Percentiles rank a stretch among this genome's conserved stretches.
Evolutionary conservation across 495 filamentous ascomycete genomes (phyloP).

Genomic region (Aspergillus taichungensis): DNA sequence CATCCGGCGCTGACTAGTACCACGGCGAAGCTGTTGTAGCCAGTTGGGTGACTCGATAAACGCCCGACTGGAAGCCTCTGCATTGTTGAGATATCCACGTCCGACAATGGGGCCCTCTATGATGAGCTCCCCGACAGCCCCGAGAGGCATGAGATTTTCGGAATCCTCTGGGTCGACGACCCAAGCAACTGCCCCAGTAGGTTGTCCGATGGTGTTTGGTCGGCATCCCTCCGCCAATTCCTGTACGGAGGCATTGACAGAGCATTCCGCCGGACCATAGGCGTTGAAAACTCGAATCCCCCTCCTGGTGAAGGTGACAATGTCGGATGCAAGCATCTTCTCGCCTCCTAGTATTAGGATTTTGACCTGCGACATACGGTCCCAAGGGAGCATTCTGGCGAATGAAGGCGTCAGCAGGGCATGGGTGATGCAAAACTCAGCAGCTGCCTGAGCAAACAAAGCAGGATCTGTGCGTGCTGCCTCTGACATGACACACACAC

Average conservation of each 20-base stretch:
- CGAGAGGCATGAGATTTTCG: too few relatives aligned
- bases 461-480: neutral
- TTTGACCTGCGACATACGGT: neutral
- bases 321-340: neutral
- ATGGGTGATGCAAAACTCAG: conserved; percentile 14
- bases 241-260: neutral
- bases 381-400: conserved; percentile 15
- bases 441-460: conserved; percentile 10
- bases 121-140: too few relatives aligned
- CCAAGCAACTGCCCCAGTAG: neutral
- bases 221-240: too few relatives aligned
- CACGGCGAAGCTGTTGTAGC: neutral
- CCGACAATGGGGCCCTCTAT: too few relatives aligned
- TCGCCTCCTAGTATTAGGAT: conserved; percentile 9
- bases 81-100: too few relatives aligned
- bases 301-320: neutral
- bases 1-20: neutral
- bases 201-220: neutral
- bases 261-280: conserved; percentile 19
- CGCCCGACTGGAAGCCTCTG: too few relatives aligned
- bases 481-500: conserved; percentile 19
- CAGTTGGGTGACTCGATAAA: neutral
- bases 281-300: conserved; percentile 8
- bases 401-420: conserved; percentile 34
- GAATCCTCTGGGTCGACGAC: neutral